Evolutionary conservation across 2,329 filamentous ascomycete species (phyloP).

Genomic region (Rutstroemia sp.): DNA sequence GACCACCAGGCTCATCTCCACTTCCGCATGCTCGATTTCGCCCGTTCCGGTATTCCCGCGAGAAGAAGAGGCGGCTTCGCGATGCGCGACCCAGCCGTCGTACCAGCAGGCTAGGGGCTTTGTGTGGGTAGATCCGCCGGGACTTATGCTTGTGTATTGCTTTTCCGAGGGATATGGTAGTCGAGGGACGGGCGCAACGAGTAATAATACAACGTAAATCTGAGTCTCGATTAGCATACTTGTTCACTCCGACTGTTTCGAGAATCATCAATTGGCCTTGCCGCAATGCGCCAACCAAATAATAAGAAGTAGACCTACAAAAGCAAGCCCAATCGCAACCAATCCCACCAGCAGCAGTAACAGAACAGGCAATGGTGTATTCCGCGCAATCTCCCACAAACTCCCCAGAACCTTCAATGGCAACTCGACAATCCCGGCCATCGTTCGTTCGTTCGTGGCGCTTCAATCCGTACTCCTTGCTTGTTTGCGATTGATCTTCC

Average conservation of each 20-base stretch:
- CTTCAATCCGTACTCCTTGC: too few species aligned
- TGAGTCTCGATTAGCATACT: constrained; percentile 25
- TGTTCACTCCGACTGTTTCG: too few species aligned
- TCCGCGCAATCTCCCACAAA: not conserved
- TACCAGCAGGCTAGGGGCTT: constrained; percentile 78
- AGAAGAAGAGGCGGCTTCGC: constrained; percentile 38
- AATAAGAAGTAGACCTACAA: not conserved
- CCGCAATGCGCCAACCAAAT: not conserved
- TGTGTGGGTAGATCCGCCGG: constrained; percentile 49
- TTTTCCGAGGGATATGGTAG: constrained; percentile 71
- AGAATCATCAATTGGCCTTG: too few species aligned
- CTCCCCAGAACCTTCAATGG: not conserved
- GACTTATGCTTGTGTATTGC: constrained; percentile 68
- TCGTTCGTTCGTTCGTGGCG: not conserved
- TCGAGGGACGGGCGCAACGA: constrained; percentile 77
- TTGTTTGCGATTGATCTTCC: too few species aligned
- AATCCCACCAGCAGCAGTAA: not conserved
- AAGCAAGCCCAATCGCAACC: not conserved
- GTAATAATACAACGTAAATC: constrained; percentile 61
- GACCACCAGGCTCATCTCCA: constrained; percentile 88
- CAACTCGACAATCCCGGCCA: constrained; percentile 1
- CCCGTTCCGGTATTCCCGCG: constrained; percentile 31
- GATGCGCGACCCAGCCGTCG: constrained; percentile 62
- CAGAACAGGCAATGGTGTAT: not conserved
- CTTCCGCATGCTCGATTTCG: constrained; percentile 63